Conservation (phyloP, 352 stramenopile species). For the Globisporangium lucens region DNA sequence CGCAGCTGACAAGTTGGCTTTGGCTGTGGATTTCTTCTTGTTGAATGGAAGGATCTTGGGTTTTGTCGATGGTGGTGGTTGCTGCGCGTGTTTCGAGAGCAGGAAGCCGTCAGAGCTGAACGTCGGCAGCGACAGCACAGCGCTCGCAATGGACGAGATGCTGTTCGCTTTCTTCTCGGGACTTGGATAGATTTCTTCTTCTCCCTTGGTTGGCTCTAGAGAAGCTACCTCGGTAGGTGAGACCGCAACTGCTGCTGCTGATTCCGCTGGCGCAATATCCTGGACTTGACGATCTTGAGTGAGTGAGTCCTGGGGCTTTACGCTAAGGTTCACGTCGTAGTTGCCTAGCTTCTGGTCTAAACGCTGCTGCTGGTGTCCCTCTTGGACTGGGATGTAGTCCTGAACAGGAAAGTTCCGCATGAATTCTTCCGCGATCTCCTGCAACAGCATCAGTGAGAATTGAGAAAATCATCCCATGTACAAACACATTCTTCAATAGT, state of each 20-base stretch:
- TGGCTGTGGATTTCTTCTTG: conserved; percentile 8
- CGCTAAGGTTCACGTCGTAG: no score
- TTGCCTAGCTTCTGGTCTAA: no score
- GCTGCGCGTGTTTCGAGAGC: conserved; percentile 13
- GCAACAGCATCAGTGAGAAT: not conserved
- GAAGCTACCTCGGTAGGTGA: not conserved
- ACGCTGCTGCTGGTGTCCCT: no score
- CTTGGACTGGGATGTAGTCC: conserved; percentile 53
- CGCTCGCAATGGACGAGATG: conserved; percentile 43
- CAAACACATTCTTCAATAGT: no score
- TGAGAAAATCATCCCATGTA: not conserved
- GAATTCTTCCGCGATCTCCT: conserved; percentile 54
- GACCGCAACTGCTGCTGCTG: not conserved
- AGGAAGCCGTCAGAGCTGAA: conserved; percentile 36
- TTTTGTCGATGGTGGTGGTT: conserved; percentile 30
- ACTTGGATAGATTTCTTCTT: not conserved
- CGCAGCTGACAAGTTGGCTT: not conserved
- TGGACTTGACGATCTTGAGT: no score
- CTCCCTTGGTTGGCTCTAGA: not conserved
- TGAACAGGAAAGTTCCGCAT: conserved; percentile 70
- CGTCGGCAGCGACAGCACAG: conserved; percentile 46
- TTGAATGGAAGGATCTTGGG: not conserved
- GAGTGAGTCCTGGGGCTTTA: no score
- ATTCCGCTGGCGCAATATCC: not conserved
- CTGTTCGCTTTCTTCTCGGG: not conserved